Conservation (phyloP, 768 basidiomycete genomes). For the Kwoniella botswanensis region DNA sequence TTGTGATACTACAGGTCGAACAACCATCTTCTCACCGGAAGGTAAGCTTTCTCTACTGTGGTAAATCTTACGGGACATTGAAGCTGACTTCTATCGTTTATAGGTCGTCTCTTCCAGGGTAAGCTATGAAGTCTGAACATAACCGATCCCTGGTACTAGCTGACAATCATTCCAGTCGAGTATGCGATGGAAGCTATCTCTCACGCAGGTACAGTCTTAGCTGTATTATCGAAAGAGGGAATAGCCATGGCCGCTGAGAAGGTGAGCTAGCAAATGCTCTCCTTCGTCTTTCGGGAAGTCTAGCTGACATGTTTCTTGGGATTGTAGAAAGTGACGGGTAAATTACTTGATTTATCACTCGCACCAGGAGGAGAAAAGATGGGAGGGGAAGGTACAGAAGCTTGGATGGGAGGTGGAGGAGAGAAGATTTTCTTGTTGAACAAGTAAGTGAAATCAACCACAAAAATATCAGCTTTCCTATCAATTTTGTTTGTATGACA, state of each 20-base stretch:
- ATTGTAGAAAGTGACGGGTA: constrained; percentile 91
- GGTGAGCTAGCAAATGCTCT: constrained; percentile 26
- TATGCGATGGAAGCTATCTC: constrained; percentile 99
- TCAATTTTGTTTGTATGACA: too few species aligned
- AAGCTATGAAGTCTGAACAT: constrained; percentile 48
- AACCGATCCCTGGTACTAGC: neutral
- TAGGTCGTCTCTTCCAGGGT: constrained; percentile 97
- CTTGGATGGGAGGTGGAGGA: constrained; percentile 77
- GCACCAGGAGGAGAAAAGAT: constrained; percentile 81
- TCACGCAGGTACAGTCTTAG: constrained; percentile 71
- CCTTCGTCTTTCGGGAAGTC: neutral
- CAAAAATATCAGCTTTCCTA: too few species aligned
- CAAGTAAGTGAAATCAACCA: constrained; percentile 59
- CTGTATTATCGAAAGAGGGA: constrained; percentile 57
- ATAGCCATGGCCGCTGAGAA: constrained; percentile 58
- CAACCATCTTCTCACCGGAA: constrained; percentile 99
- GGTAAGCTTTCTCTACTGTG: constrained; percentile 63
- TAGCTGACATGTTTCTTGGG: constrained; percentile 10
- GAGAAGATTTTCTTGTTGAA: constrained; percentile 98
- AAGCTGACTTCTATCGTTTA: constrained; percentile 12
- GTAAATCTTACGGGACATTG: neutral
- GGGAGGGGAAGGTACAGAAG: constrained; percentile 57
- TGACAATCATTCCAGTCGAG: constrained; percentile 69
- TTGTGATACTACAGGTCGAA: constrained; percentile 62
- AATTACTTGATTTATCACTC: constrained; percentile 87